A percentile compares a stretch with the other conserved stretches of the same genome.
Conservation (phyloP, 2,329 filamentous ascomycete species). For the Ilyonectria mors-panacis region DNA sequence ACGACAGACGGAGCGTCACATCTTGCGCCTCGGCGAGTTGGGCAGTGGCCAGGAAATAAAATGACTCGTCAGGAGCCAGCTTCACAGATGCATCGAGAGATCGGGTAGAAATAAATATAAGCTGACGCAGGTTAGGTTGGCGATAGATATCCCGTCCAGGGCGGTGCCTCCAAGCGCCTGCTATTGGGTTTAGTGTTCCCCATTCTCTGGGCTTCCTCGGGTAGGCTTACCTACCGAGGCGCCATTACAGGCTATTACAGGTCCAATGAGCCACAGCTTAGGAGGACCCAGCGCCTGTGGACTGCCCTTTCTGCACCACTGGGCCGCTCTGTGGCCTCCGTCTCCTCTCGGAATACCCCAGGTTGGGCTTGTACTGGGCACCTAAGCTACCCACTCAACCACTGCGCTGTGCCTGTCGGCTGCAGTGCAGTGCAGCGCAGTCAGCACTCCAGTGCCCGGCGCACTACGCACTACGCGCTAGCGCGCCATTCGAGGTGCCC, state of each 20-base stretch:
- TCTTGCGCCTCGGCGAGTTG: background rate
- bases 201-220: background rate
- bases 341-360: background rate
- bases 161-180: background rate
- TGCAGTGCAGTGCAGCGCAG: background rate
- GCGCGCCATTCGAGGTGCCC: constrained; percentile 20
- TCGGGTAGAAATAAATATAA: background rate
- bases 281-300: background rate
- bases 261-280: background rate
- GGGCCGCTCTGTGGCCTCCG: background rate
- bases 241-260: background rate
- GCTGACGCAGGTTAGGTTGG: background rate
- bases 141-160: background rate
- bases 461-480: constrained; percentile 26
- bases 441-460: constrained; percentile 12
- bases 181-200: background rate
- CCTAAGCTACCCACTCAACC: background rate
- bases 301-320: background rate
- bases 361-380: background rate
- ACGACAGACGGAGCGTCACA: constrained; percentile 36
- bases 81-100: background rate
- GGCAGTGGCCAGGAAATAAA: background rate
- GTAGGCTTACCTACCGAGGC: constrained; percentile 6
- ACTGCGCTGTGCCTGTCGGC: background rate
- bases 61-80: background rate